A percentile compares a stretch with the other conserved stretches of the same genome.
These are phyloP conservation scores for Aspergillus luchuensis DNA, from an alignment of 2,329 filamentous ascomycete genomes.

Conservation along the genomic window DNA sequence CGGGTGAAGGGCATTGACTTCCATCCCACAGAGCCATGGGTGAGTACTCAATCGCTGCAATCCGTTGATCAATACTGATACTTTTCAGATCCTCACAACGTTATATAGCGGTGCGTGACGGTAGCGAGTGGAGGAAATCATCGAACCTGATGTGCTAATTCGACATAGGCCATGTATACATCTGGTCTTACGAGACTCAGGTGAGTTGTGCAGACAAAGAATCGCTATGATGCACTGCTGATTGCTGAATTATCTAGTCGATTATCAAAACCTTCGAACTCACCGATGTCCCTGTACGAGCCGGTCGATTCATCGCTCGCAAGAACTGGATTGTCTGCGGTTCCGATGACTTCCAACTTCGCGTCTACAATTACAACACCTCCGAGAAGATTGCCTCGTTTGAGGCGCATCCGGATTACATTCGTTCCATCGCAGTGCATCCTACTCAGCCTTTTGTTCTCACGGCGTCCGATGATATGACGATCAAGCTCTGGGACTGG, in stretches of 20 bases:
- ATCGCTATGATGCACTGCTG: conserved; percentile 13
- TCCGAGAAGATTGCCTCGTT: conserved; percentile 97
- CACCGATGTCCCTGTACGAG: conserved; percentile 95
- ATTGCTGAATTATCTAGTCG: conserved; percentile 52
- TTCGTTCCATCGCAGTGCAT: conserved; percentile 93
- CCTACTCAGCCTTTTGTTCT: conserved; percentile 94
- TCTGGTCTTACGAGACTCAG: conserved; percentile 97
- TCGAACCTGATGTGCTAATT: conserved; percentile 29
- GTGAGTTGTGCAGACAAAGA: conserved; percentile 35
- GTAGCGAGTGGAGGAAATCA: not conserved
- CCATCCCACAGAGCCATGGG: conserved; percentile 95
- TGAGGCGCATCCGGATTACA: conserved; percentile 97
- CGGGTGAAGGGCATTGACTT: conserved; percentile 98
- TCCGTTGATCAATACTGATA: conserved; percentile 24
- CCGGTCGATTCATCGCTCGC: conserved; percentile 90
- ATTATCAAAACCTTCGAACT: conserved; percentile 99
- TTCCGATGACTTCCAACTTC: conserved; percentile 84
- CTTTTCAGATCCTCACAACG: conserved; percentile 73
- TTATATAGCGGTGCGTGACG: conserved; percentile 79
- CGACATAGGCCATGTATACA: conserved; percentile 87
- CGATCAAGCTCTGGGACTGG: conserved; percentile 99
- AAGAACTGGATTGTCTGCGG: conserved; percentile 99
- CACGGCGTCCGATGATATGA: conserved; percentile 97
- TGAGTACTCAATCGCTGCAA: conserved; percentile 44
- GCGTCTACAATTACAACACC: conserved; percentile 99